These are phyloP conservation scores for Microbotryum silenes-acaulis DNA, from an alignment of 1,284 basidiomycete genomes.

Conservation along the genomic window DNA sequence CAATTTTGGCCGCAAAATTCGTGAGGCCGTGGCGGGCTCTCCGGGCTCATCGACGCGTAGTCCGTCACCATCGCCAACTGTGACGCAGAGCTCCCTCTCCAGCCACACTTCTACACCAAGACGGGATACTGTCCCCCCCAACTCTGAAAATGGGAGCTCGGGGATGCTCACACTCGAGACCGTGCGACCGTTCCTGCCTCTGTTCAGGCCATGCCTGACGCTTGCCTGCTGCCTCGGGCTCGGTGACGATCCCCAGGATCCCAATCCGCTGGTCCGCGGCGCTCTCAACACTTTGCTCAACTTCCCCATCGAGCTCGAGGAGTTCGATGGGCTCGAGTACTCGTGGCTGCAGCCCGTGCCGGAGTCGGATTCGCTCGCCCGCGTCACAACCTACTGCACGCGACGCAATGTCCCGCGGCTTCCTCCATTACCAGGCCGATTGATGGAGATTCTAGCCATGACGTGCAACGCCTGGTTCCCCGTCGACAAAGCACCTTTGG, in stretches of 20 bases:
- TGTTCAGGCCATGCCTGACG: constrained; percentile 27
- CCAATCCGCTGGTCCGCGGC: constrained; percentile 15
- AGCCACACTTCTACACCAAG: too few species aligned
- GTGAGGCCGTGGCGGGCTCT: constrained; percentile 15
- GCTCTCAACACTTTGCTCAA: constrained; percentile 33
- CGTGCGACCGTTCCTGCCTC: constrained; percentile 21
- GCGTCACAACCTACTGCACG: constrained; percentile 6
- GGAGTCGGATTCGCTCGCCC: constrained; percentile 14
- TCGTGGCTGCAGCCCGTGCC: constrained; percentile 28
- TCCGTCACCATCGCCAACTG: not conserved
- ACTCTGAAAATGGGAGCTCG: not conserved
- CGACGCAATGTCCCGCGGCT: constrained; percentile 5
- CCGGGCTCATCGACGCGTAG: too few species aligned
- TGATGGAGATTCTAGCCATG: constrained; percentile 23
- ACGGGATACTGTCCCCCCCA: not conserved
- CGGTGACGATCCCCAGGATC: constrained; percentile 7
- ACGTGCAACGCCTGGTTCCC: constrained; percentile 30
- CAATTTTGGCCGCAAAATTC: too few species aligned
- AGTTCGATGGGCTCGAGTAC: constrained; percentile 23
- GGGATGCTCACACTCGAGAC: constrained; percentile 7
- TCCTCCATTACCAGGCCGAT: constrained; percentile 24
- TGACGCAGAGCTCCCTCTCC: too few species aligned
- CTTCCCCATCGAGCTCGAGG: constrained; percentile 31
- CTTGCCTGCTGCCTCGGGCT: constrained; percentile 16
- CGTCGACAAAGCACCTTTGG: constrained; percentile 4